Base-by-base conservation (phyloP, 768 basidiomycete genomes). In the Naganishia vaughanmartiniae region DNA sequence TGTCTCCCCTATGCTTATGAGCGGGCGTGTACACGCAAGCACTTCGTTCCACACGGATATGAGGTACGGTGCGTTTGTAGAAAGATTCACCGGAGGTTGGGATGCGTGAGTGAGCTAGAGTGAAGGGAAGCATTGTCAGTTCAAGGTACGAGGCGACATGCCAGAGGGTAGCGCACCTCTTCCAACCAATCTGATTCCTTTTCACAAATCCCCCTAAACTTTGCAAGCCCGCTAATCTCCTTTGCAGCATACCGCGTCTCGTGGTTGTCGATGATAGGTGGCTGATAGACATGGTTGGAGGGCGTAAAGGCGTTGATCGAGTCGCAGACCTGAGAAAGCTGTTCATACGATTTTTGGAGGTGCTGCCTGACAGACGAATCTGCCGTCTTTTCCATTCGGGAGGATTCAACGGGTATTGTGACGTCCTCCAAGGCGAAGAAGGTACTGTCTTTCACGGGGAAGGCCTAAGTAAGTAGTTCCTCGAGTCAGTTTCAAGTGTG, bases 11-110 rank as follows among this genome's bases (percentile, higher is more conserved):
- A 93, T 83, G 0, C 86, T 84, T 0, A 85, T 78, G 12, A 90
- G 81, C 0, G 88, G 89, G 17, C 81, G 82, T 0, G 84, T 84
- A 2, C 89, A 88, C 72, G 84, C 84, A 12, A 88, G 71, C 0
- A 92, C 83, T 76, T 93, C 90, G 66, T 89, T 85, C 90, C 91
- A 93, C 0, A 93, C 90, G 0, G 90, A 88, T 15, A 89, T 83
- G 33, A 91, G 83, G 75, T 92, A 90, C 12, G 89, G 89, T 0
- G 90, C 88, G 79, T 93, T 93, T 11, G 88, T 90, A 14, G 76
- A 76, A 34, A 80, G 57, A 36, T 76, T 73, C 24, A 74, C 73
- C 12, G 74, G 74, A 4, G 74, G 71, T 4, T 63, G 45, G 2
- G 46, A 30, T 11, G 77, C 56, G 4, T 74, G 48, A 67, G 73